Percentiles rank a stretch among this genome's conserved stretches.
phyloP scores from a whole-genome alignment of 2,329 filamentous ascomycete genomes.

The Camillea tinctor region DNA sequence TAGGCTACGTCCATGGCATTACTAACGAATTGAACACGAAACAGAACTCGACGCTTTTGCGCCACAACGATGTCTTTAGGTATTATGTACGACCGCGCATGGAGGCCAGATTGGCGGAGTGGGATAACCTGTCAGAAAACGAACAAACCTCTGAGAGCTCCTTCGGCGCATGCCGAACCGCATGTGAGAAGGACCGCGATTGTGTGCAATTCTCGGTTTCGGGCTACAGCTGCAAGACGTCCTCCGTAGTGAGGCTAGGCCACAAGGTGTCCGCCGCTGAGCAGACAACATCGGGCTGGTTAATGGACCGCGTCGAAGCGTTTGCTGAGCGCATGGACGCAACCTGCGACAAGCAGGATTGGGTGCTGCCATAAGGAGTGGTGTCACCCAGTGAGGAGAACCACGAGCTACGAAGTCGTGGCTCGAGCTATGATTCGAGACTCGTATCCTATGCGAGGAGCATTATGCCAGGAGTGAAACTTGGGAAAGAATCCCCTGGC shows the following conservation, averaged over 20 bases:
- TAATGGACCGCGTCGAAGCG: slow-evolving; percentile 29
- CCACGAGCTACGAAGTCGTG: not conserved
- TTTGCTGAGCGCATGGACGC: slow-evolving; percentile 28
- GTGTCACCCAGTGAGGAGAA: not conserved
- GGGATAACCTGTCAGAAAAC: slow-evolving; percentile 32
- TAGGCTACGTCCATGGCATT: not conserved
- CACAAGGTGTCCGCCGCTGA: slow-evolving; percentile 15
- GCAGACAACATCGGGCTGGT: slow-evolving; percentile 31
- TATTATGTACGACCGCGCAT: slow-evolving; percentile 28
- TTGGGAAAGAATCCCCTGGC: not conserved
- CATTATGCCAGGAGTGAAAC: not conserved
- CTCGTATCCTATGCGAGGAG: not conserved
- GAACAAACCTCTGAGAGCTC: slow-evolving; percentile 21
- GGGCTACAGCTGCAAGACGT: slow-evolving; percentile 28
- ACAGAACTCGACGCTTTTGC: slow-evolving; percentile 26
- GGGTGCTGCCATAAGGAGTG: slow-evolving; percentile 23
- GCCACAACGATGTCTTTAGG: slow-evolving; percentile 32
- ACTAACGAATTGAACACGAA: not conserved
- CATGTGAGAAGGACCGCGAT: slow-evolving; percentile 24
- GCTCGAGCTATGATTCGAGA: not conserved
- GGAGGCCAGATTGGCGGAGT: slow-evolving; percentile 21
- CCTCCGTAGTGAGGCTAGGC: slow-evolving; percentile 26
- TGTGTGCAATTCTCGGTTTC: slow-evolving; percentile 33
- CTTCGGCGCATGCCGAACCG: slow-evolving; percentile 25
- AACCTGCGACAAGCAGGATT: slow-evolving; percentile 19